Conservation (phyloP, 2,329 filamentous ascomycete genomes). For the Macrophomina tecta region DNA sequence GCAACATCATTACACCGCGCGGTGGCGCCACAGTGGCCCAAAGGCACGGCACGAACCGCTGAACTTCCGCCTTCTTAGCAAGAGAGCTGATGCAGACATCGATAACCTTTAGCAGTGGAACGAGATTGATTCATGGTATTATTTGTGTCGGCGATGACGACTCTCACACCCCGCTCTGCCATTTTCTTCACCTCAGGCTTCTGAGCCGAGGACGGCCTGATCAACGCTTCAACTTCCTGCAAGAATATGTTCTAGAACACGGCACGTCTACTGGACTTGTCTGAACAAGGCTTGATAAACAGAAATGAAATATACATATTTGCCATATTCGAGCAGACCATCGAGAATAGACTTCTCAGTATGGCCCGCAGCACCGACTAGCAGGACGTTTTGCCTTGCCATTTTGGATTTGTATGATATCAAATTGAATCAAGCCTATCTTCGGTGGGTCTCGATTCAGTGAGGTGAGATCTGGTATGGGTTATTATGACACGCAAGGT, state of each 20-base stretch:
- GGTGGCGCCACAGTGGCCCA: slow-evolving; percentile 48
- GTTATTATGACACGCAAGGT: too few species aligned
- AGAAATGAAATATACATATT: background rate
- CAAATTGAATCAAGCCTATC: background rate
- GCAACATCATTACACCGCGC: slow-evolving; percentile 51
- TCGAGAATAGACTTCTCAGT: slow-evolving; percentile 9
- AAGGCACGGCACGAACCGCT: slow-evolving; percentile 41
- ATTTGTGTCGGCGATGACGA: slow-evolving; percentile 16
- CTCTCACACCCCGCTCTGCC: background rate
- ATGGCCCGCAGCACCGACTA: slow-evolving; percentile 8
- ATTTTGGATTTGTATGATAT: background rate
- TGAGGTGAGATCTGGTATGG: background rate
- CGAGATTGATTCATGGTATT: background rate
- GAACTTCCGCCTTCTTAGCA: slow-evolving; percentile 38
- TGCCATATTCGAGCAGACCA: slow-evolving; percentile 1
- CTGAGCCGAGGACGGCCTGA: slow-evolving; percentile 3
- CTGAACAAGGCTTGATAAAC: background rate
- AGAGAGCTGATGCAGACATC: slow-evolving; percentile 6
- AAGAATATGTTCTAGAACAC: background rate
- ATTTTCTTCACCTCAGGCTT: slow-evolving; percentile 20
- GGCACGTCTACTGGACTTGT: too few species aligned
- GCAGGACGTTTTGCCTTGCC: slow-evolving; percentile 3
- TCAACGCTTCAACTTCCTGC: slow-evolving; percentile 2
- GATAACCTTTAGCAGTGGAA: background rate
- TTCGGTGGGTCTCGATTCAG: background rate